Conservation (phyloP, 2,329 filamentous ascomycete species). For the Bipolaris zeicola region DNA sequence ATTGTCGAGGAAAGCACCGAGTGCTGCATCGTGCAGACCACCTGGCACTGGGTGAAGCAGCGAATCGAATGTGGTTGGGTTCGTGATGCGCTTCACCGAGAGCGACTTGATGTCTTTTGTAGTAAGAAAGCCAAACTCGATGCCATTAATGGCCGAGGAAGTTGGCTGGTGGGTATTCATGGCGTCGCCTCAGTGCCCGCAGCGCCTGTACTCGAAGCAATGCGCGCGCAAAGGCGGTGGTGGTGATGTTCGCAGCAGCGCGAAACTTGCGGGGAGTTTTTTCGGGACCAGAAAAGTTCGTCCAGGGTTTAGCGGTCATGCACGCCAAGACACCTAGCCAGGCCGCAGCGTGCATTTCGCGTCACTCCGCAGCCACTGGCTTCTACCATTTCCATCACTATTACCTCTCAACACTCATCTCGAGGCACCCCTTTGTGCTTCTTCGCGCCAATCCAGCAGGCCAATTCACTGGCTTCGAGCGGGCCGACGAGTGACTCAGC, state of each 20-base stretch:
- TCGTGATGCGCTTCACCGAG: conserved; percentile 93
- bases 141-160: conserved; percentile 79
- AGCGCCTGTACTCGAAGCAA: conserved; percentile 22
- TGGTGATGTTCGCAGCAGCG: conserved; percentile 14
- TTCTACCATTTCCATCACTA: conserved; percentile 7
- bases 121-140: conserved; percentile 88
- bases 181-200: conserved; percentile 13
- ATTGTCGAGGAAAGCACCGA: conserved; percentile 87
- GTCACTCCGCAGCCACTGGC: conserved; percentile 21
- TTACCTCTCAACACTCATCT: not conserved
- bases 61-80: conserved; percentile 91
- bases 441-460: not conserved
- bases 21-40: conserved; percentile 88
- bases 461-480: not conserved
- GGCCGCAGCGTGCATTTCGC: conserved; percentile 17
- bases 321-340: conserved; percentile 20
- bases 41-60: conserved; percentile 87
- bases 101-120: conserved; percentile 82
- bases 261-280: conserved; percentile 35
- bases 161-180: conserved; percentile 71
- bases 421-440: not conserved
- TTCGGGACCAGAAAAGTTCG: conserved; percentile 39
- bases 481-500: not conserved
- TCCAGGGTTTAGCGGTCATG: conserved; percentile 32
- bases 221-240: conserved; percentile 21